Percentiles rank a stretch among this genome's conserved stretches.
Conservation (phyloP, 352 stramenopile species). For the Phytophthora melonis region DNA sequence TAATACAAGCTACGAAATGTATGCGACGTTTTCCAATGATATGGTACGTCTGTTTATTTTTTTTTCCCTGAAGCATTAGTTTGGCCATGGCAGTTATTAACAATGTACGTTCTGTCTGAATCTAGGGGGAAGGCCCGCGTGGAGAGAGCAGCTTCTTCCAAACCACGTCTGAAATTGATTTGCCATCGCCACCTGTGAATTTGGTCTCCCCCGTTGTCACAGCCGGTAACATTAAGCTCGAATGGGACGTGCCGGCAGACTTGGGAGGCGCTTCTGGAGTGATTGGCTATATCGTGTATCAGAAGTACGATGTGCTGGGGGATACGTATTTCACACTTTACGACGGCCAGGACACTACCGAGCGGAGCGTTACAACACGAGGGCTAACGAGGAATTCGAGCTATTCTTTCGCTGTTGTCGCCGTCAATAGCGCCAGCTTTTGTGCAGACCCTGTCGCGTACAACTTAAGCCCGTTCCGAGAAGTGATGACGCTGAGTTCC, state of each 20-base stretch:
- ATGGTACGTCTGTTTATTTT: slow-evolving; percentile 33
- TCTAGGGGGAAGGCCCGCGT: slow-evolving; percentile 45
- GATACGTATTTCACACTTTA: slow-evolving; percentile 57
- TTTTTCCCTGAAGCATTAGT: not conserved
- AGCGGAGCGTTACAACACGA: slow-evolving; percentile 32
- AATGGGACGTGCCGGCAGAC: slow-evolving; percentile 61
- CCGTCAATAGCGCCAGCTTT: slow-evolving; percentile 58
- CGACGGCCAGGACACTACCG: slow-evolving; percentile 55
- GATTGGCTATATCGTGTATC: slow-evolving; percentile 65
- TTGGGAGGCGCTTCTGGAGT: slow-evolving; percentile 53
- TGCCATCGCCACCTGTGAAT: slow-evolving; percentile 56
- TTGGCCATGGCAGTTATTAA: not conserved
- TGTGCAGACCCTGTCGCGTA: slow-evolving; percentile 44
- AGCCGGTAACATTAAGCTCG: slow-evolving; percentile 60
- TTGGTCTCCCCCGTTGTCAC: slow-evolving; percentile 48
- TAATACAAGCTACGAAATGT: slow-evolving; percentile 57
- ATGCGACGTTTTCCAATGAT: slow-evolving; percentile 49
- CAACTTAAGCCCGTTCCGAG: slow-evolving; percentile 34
- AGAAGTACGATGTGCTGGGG: slow-evolving; percentile 30
- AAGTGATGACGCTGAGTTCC: slow-evolving; percentile 43
- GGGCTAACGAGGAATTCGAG: slow-evolving; percentile 35
- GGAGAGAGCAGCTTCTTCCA: slow-evolving; percentile 27
- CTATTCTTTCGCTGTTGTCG: slow-evolving; percentile 63
- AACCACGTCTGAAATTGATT: slow-evolving; percentile 38
- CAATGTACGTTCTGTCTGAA: not conserved